Percentiles rank a stretch among this genome's conserved stretches.
Evolutionary conservation across 768 basidiomycete genomes (phyloP).

Genomic region (Neoboletus magnificus): DNA sequence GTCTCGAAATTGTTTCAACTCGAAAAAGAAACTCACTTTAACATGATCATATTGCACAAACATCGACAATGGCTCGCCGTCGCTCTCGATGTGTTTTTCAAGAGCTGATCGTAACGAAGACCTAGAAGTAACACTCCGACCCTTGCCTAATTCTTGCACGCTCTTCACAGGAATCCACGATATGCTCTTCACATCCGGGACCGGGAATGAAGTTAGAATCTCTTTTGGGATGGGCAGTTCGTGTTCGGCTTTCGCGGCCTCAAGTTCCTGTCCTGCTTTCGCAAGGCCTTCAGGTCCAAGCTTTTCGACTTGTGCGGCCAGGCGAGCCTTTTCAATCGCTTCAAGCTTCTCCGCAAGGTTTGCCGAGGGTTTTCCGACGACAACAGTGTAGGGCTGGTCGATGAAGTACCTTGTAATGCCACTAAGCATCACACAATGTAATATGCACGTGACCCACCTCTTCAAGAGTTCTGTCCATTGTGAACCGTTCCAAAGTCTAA

Average conservation of each 20-base stretch:
- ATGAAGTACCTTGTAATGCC: conserved; percentile 65
- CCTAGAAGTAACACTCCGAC: conserved; percentile 34
- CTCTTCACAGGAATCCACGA: conserved; percentile 85
- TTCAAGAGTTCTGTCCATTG: conserved; percentile 78
- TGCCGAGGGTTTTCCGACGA: conserved; percentile 88
- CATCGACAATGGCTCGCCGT: conserved; percentile 72
- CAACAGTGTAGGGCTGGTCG: conserved; percentile 65
- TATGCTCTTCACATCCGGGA: conserved; percentile 87
- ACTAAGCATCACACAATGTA: conserved; percentile 8
- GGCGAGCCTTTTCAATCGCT: conserved; percentile 72
- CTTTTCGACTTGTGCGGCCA: conserved; percentile 60
- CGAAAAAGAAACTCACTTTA: conserved; percentile 47
- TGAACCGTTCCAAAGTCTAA: conserved; percentile 68
- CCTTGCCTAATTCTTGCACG: conserved; percentile 57
- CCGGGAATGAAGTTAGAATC: conserved; percentile 80
- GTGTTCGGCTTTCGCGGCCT: conserved; percentile 84
- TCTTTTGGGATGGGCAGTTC: conserved; percentile 77
- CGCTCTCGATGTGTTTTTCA: conserved; percentile 59
- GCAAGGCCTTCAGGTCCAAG: conserved; percentile 83
- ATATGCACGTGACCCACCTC: conserved; percentile 47
- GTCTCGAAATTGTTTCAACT: background rate
- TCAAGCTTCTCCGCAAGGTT: conserved; percentile 77
- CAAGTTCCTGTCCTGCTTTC: conserved; percentile 61
- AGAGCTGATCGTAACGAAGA: conserved; percentile 43
- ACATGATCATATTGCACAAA: conserved; percentile 95